Evolutionary conservation across 352 stramenopile genomes (phyloP), one percentile per base, ranked within the genome.

Genomic region (Phytophthora sojae): DNA sequence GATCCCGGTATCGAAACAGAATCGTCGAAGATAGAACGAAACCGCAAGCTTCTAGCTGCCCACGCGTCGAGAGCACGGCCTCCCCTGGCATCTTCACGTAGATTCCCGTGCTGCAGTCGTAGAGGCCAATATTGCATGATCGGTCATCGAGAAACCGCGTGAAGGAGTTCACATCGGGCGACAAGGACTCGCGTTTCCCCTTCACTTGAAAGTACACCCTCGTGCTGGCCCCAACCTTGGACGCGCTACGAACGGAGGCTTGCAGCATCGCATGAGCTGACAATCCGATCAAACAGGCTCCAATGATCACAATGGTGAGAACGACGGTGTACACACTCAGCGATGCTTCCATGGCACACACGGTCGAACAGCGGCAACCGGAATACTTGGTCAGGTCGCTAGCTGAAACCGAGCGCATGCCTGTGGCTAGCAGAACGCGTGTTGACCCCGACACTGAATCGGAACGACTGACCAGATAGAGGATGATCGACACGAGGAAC

Each of bases 91-190:
- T 17, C 7, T 71, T 61, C 14, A 83, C 67, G 62, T 79, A 83
- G 4, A 81, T 42, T 23, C 73, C 19, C 0, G 67, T 80, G 21
- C 73, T 81, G 56, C 56, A 67, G 47, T 83, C 76, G 45, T 75
- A 83, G 37, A 78, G 9, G 2, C 62, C 59, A 11, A 35, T 74
- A 44, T 44, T 69, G 15, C 73, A 69, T 0, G 73, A 79, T 57
- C 73, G 76, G 5, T 79, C 73, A 42, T 83, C 76, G 9, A 83
- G 62, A 30, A 81, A 81, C 44, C 73, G 54, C 12, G 69, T 83
- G 55, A 83, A 83, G 5, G 76, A 72, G 62, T 83, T 83, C 15
- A 58, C 14, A n/a, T 51, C 39, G 3, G 65, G 26, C 56, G 35
- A 62, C 29, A 47, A 30, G 3, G 19, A 37, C 32, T 61, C 53